Percentiles rank a stretch among this genome's conserved stretches.
phyloP scores from a whole-genome alignment of 2,329 filamentous ascomycete genomes.

The Cladophialophora exuberans region DNA sequence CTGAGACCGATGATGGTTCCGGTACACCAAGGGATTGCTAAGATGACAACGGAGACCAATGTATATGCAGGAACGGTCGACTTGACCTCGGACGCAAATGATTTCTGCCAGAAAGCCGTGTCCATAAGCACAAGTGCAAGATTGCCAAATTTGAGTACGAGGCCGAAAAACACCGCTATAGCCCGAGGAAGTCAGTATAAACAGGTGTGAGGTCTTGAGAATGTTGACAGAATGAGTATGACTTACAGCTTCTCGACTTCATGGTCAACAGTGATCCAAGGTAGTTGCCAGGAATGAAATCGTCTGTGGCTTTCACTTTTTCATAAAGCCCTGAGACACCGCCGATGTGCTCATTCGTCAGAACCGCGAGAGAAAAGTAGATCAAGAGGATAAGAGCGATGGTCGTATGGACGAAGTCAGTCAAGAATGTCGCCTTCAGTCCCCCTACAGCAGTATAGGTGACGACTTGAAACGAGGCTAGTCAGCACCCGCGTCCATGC shows the following conservation, averaged over 20 bases:
- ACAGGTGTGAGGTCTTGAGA: background rate
- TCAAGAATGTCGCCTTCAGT: slow-evolving; percentile 54
- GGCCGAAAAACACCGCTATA: slow-evolving; percentile 39
- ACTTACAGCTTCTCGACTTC: slow-evolving; percentile 47
- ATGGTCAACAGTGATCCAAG: slow-evolving; percentile 53
- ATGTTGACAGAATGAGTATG: slow-evolving; percentile 32
- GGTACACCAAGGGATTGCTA: slow-evolving; percentile 53
- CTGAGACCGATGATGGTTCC: slow-evolving; percentile 53
- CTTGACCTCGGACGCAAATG: slow-evolving; percentile 52
- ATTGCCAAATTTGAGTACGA: slow-evolving; percentile 55
- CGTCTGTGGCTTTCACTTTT: slow-evolving; percentile 49
- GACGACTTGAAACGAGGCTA: slow-evolving; percentile 11
- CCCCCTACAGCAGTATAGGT: slow-evolving; percentile 52
- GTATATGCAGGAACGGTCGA: slow-evolving; percentile 54
- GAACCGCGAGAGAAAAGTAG: slow-evolving; percentile 31
- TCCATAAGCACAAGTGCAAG: slow-evolving; percentile 56
- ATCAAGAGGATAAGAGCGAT: slow-evolving; percentile 54
- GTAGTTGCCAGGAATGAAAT: slow-evolving; percentile 52
- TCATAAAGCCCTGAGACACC: slow-evolving; percentile 15
- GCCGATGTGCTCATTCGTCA: slow-evolving; percentile 20
- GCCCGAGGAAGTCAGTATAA: background rate
- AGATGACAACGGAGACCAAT: slow-evolving; percentile 49
- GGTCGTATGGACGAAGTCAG: slow-evolving; percentile 54
- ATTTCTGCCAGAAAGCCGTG: slow-evolving; percentile 59
- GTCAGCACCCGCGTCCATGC: slow-evolving; percentile 3